phyloP scores from a whole-genome alignment of 148 eudicot genomes.

The Rhododendron ovatum region DNA sequence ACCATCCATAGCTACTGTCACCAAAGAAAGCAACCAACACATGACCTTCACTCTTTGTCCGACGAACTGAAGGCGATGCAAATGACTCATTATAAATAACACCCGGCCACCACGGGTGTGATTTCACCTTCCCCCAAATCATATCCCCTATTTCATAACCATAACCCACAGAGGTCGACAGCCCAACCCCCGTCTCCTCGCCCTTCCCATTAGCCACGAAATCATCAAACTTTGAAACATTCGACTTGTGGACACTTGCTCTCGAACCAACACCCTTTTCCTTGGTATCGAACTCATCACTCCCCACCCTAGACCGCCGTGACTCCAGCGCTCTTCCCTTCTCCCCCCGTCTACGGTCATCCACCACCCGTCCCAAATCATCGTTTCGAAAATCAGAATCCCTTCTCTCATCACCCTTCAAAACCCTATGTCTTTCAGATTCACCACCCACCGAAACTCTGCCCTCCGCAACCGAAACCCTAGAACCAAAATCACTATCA shows the following conservation, averaged over 20 bases:
- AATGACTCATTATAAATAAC: slow-evolving; percentile 64
- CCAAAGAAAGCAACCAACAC: slow-evolving; percentile 94
- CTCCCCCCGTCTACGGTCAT: background rate
- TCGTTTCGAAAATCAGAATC: background rate
- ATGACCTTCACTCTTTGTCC: slow-evolving; percentile 63
- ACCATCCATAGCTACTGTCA: slow-evolving; percentile 96
- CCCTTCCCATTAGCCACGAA: slow-evolving; percentile 19
- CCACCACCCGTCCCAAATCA: background rate
- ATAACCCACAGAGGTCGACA: slow-evolving; percentile 26
- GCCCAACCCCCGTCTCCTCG: slow-evolving; percentile 14
- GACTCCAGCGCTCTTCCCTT: background rate
- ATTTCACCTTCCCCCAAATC: slow-evolving; percentile 99
- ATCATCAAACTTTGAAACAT: slow-evolving; percentile 18
- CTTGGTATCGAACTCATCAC: background rate
- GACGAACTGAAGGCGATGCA: slow-evolving; percentile 59
- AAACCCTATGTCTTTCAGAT: background rate
- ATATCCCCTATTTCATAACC: slow-evolving; percentile 74
- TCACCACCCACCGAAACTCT: background rate
- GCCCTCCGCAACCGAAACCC: slow-evolving; percentile 3
- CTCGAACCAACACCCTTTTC: slow-evolving; percentile 1
- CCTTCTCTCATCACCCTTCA: slow-evolving; percentile 1
- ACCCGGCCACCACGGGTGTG: slow-evolving; percentile 99
- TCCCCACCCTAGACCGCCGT: background rate
- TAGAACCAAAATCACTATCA: slow-evolving; percentile 2
- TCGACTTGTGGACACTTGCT: background rate